Conservation (phyloP, 306 rosid species). For the Prunus campanulata region DNA sequence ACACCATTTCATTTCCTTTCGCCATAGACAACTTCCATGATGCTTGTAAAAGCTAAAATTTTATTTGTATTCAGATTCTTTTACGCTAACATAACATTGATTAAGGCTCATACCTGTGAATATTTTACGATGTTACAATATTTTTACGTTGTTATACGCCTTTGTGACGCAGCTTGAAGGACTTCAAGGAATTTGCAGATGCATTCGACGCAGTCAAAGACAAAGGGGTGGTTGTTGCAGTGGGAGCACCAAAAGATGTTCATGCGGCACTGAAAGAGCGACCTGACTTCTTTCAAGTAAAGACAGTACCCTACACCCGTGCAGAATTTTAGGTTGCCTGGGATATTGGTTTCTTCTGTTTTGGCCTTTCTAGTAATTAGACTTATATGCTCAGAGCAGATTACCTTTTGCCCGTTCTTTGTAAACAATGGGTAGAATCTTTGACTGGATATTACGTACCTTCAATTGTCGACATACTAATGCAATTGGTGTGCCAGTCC, state of each 20-base stretch:
- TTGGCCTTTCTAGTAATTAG: too few species aligned
- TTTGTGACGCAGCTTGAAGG: slow-evolving; percentile 60
- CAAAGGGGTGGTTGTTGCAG: slow-evolving; percentile 89
- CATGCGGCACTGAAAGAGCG: slow-evolving; percentile 65
- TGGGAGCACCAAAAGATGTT: slow-evolving; percentile 84
- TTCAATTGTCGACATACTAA: too few species aligned
- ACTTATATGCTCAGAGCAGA: too few species aligned
- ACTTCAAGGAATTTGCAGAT: slow-evolving; percentile 70
- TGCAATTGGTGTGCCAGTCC: too few species aligned
- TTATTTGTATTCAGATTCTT: too few species aligned
- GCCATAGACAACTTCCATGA: not conserved
- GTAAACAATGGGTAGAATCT: too few species aligned
- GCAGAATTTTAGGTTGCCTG: too few species aligned
- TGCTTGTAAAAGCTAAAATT: not conserved
- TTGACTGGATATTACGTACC: too few species aligned
- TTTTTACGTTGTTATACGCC: not conserved
- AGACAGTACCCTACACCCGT: slow-evolving; percentile 35
- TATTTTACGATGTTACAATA: not conserved
- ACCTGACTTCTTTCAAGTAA: slow-evolving; percentile 69
- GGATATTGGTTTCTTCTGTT: too few species aligned
- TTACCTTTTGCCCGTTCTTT: too few species aligned
- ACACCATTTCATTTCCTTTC: not conserved
- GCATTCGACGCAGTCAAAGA: slow-evolving; percentile 77
- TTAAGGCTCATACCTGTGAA: too few species aligned
- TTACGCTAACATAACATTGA: too few species aligned